Percentiles rank a stretch among this genome's conserved stretches.
These are phyloP conservation scores for Saccharomyces hybrid DNA, from an alignment of 1,139 yeast species.

Conservation along the genomic window DNA sequence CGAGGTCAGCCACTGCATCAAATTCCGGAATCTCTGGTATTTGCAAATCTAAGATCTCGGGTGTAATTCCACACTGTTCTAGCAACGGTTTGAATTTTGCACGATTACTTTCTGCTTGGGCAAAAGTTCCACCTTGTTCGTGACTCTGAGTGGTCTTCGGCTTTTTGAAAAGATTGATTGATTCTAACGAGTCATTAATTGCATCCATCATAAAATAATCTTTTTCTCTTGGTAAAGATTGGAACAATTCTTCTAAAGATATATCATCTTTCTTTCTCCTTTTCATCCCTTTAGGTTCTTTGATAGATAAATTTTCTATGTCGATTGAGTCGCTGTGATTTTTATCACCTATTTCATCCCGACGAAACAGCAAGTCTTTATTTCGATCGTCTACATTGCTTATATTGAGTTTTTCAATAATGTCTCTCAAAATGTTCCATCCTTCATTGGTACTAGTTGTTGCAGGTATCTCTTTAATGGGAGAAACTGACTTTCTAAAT, in stretches of 20 bases:
- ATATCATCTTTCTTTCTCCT: slow-evolving; percentile 11
- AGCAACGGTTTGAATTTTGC: slow-evolving; percentile 20
- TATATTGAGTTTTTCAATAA: slow-evolving; percentile 14
- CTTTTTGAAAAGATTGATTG: background rate
- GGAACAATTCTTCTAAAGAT: slow-evolving; percentile 6
- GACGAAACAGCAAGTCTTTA: slow-evolving; percentile 4
- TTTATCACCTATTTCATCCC: slow-evolving; percentile 10
- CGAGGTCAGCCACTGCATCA: slow-evolving; percentile 12
- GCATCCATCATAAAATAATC: slow-evolving; percentile 1
- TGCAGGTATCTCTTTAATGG: slow-evolving; percentile 18
- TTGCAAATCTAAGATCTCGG: slow-evolving; percentile 8
- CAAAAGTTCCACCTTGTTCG: slow-evolving; percentile 11
- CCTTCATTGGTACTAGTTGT: slow-evolving; percentile 14
- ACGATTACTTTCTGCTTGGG: slow-evolving; percentile 23
- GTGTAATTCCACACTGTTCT: slow-evolving; percentile 14
- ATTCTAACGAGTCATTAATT: background rate
- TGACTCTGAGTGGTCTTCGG: background rate
- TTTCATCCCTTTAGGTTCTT: slow-evolving; percentile 14
- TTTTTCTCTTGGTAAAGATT: slow-evolving; percentile 4
- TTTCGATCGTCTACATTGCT: background rate
- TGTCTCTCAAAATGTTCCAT: slow-evolving; percentile 18
- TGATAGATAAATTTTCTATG: slow-evolving; percentile 21
- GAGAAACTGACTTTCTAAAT: slow-evolving; percentile 21
- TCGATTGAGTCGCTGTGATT: slow-evolving; percentile 17
- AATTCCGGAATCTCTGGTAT: slow-evolving; percentile 19